Percentiles rank a stretch among this genome's conserved stretches.
Conservation (phyloP, 2,329 filamentous ascomycete species). For the Coniella lustricola region DNA sequence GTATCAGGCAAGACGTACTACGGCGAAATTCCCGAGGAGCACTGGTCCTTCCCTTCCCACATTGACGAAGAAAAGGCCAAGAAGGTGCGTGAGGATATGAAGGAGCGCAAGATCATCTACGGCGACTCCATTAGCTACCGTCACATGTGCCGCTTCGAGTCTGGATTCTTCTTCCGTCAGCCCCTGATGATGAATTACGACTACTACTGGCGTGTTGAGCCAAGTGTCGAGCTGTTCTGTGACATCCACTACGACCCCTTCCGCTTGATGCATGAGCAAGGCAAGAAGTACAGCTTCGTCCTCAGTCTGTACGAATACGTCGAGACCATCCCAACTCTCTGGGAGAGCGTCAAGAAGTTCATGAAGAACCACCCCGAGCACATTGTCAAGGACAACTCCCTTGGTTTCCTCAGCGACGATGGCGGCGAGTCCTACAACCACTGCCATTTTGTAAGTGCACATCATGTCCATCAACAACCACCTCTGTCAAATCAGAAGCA, state of each 20-base stretch:
- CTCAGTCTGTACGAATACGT: slow-evolving; percentile 94
- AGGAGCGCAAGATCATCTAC: slow-evolving; percentile 91
- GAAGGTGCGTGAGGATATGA: slow-evolving; percentile 91
- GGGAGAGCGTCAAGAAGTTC: slow-evolving; percentile 93
- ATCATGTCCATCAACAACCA: not conserved
- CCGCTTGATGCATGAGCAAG: slow-evolving; percentile 90
- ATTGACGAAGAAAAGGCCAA: slow-evolving; percentile 93
- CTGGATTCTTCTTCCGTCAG: slow-evolving; percentile 98
- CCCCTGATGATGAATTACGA: slow-evolving; percentile 91
- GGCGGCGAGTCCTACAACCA: slow-evolving; percentile 89
- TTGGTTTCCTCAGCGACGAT: slow-evolving; percentile 89
- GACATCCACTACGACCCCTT: slow-evolving; percentile 95
- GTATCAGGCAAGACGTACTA: slow-evolving; percentile 93
- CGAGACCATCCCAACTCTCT: slow-evolving; percentile 92
- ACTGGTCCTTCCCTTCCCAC: slow-evolving; percentile 95
- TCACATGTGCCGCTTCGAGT: slow-evolving; percentile 99
- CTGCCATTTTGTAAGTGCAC: slow-evolving; percentile 79
- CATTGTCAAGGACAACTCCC: slow-evolving; percentile 73
- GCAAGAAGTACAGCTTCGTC: slow-evolving; percentile 98
- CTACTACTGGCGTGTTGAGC: slow-evolving; percentile 99
- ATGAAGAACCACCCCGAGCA: slow-evolving; percentile 87
- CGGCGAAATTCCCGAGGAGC: slow-evolving; percentile 79
- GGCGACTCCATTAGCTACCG: slow-evolving; percentile 95
- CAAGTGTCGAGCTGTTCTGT: slow-evolving; percentile 92
- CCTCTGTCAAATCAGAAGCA: not conserved